Base-by-base conservation (phyloP, 805 yeast genomes). In the Saturnispora hagleri region DNA sequence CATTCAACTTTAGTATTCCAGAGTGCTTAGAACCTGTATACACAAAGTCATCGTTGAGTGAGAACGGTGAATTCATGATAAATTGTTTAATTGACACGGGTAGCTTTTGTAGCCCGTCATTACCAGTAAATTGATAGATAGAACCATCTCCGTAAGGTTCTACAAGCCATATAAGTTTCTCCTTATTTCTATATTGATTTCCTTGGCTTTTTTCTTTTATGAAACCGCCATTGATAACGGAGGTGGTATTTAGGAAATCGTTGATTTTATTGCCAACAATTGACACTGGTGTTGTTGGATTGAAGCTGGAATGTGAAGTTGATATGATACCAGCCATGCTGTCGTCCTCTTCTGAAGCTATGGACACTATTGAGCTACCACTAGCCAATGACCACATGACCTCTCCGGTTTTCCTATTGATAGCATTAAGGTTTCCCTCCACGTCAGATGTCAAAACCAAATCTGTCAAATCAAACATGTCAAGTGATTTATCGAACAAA, bases 91-190 rank as follows among this genome's bases (percentile, higher is more conserved):
- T 86, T 5, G 89, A 76, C 0, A 91, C 77, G 0, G 97, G 97
- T 3, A 93, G 73, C 62, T 80, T 84, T 61, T 86, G 88, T 24
- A 93, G 67, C 0, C 98, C 98, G 22, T 69, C 70, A 34, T 78
- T 79, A 17, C 82, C 81, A 15, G 86, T 82, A 67, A 91, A 91
- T 62, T 82, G 88, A 65, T 83, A 90, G 3, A 93, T 71, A 0
- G 83, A 72, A 1, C 99, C 99, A 53, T 86, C 96, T 4, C 82
- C 83, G 57, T 76, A 78, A 0, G 98, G 98, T 59, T 93, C 99
- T 1, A 93, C 91, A 49, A 91, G 82, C 91, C 97, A 86, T 0
- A 84, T 77, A 48, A 75, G 60, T 20, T 72, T 70, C 6, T 41
- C 22, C 36, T 41, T 43, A 5, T 26, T 9, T 28, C 18, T 26